A percentile compares a stretch with the other conserved stretches of the same genome.
Evolutionary conservation across 2,329 filamentous ascomycete species (phyloP).

Genomic region (Arthrinium puccinioides): DNA sequence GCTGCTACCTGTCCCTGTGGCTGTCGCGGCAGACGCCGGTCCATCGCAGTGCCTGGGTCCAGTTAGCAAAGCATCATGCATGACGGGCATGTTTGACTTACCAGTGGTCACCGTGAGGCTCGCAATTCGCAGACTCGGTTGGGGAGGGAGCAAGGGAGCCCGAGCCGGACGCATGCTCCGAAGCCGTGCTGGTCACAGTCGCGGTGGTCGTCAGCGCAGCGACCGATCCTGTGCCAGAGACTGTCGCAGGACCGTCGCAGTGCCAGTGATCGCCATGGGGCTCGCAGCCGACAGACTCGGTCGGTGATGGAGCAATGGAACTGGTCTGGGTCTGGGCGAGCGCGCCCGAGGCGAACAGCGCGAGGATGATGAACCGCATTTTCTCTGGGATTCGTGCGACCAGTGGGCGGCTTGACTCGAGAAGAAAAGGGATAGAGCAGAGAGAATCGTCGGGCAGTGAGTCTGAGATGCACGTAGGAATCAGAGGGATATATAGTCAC

Average conservation of each 20-base stretch:
- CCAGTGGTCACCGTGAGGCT: slow-evolving; percentile 33
- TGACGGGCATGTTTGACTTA: slow-evolving; percentile 1
- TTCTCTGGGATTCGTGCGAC: too few species aligned
- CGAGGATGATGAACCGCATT: slow-evolving; percentile 8
- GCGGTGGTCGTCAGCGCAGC: not conserved
- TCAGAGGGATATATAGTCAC: too few species aligned
- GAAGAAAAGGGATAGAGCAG: too few species aligned
- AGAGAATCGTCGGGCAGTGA: too few species aligned
- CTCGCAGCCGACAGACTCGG: slow-evolving; percentile 24
- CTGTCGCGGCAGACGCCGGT: slow-evolving; percentile 5
- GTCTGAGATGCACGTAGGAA: too few species aligned
- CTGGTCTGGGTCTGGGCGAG: slow-evolving; percentile 7
- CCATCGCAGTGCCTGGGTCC: slow-evolving; percentile 14
- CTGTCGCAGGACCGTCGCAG: slow-evolving; percentile 9
- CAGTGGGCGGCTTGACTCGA: too few species aligned
- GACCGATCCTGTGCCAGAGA: not conserved
- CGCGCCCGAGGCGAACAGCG: slow-evolving; percentile 8
- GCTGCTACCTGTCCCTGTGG: not conserved
- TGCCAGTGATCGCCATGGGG: slow-evolving; percentile 31
- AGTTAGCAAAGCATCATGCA: not conserved
- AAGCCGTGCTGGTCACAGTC: not conserved
- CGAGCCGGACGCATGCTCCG: slow-evolving; percentile 7
- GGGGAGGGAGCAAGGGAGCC: slow-evolving; percentile 22
- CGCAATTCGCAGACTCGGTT: slow-evolving; percentile 27
- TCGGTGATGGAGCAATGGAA: slow-evolving; percentile 10